phyloP scores from a whole-genome alignment of 257 asterid genomes.

The Verbascum thapsus region DNA sequence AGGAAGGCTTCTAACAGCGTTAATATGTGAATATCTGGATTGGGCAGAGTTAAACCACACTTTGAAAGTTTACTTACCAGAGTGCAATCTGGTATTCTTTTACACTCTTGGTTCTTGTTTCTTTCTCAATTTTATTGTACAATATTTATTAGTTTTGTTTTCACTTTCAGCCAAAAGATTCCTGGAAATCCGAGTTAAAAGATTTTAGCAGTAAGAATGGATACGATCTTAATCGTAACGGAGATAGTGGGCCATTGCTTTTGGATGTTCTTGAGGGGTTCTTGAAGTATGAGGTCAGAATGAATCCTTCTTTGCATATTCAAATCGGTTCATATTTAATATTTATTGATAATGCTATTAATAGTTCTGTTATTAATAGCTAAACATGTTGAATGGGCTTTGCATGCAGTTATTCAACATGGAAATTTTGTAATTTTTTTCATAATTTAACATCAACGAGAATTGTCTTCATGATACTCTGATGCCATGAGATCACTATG shows the following conservation, averaged over 20 bases:
- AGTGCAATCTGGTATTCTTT: conserved; percentile 73
- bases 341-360: conserved; percentile 10
- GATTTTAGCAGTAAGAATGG: conserved; percentile 95
- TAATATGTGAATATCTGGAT: conserved; percentile 89
- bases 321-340: conserved; percentile 13
- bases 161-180: conserved; percentile 74
- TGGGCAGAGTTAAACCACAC: conserved; percentile 94
- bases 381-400: conserved; percentile 4
- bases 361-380: conserved; percentile 7
- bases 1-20: conserved; percentile 83
- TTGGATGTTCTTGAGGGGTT: conserved; percentile 98
- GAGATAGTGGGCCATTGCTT: conserved; percentile 92
- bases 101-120: conserved; percentile 15
- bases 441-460: background rate
- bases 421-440: background rate
- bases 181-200: conserved; percentile 89
- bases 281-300: conserved; percentile 93
- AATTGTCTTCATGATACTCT: conserved; percentile 8
- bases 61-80: conserved; percentile 82
- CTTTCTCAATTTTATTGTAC: conserved; percentile 10
- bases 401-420: conserved; percentile 10
- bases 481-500: background rate
- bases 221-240: conserved; percentile 85
- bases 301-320: background rate
- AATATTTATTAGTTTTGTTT: conserved; percentile 15